A percentile compares a stretch with the other conserved stretches of the same genome.
phyloP scores from a whole-genome alignment of 1,284 basidiomycete species.

The Cutaneotrichosporon sp. region DNA sequence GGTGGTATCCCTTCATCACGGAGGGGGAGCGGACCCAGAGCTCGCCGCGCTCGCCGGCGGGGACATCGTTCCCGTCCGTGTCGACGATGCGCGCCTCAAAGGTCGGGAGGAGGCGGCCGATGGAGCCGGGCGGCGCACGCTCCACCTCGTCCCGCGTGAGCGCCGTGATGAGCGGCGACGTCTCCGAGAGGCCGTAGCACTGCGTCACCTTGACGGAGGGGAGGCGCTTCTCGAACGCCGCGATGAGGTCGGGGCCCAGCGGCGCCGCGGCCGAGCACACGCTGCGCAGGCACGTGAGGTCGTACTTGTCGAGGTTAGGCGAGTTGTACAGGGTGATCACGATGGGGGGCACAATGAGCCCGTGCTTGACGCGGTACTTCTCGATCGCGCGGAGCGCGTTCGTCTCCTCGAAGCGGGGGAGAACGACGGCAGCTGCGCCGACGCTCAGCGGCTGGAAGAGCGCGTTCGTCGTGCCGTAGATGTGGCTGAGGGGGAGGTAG shows the following conservation, averaged over 20 bases:
- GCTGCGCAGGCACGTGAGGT: slow-evolving; percentile 64
- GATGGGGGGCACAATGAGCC: slow-evolving; percentile 80
- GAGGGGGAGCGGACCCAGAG: slow-evolving; percentile 74
- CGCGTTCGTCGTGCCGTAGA: slow-evolving; percentile 37
- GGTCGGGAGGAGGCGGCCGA: slow-evolving; percentile 74
- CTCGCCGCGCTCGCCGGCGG: slow-evolving; percentile 67
- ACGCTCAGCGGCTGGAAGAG: slow-evolving; percentile 63
- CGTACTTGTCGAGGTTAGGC: slow-evolving; percentile 65
- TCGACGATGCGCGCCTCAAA: slow-evolving; percentile 71
- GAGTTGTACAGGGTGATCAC: slow-evolving; percentile 59
- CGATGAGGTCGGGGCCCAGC: slow-evolving; percentile 58
- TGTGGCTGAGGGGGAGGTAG: slow-evolving; percentile 18
- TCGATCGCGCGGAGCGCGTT: slow-evolving; percentile 69
- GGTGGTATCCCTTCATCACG: slow-evolving; percentile 48
- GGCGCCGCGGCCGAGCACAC: slow-evolving; percentile 81
- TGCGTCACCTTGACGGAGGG: slow-evolving; percentile 38
- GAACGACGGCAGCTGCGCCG: slow-evolving; percentile 66
- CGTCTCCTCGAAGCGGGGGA: slow-evolving; percentile 62
- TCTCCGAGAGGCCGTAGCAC: slow-evolving; percentile 56
- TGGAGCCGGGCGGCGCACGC: slow-evolving; percentile 44
- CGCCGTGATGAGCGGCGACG: slow-evolving; percentile 50
- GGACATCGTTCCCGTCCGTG: slow-evolving; percentile 51
- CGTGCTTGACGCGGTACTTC: slow-evolving; percentile 63
- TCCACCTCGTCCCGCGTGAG: slow-evolving; percentile 25
- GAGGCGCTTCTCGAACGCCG: slow-evolving; percentile 24